Percentiles rank a stretch among this genome's conserved stretches.
Conservation (phyloP, 495 filamentous ascomycete species). For the Letharia columbiana region DNA sequence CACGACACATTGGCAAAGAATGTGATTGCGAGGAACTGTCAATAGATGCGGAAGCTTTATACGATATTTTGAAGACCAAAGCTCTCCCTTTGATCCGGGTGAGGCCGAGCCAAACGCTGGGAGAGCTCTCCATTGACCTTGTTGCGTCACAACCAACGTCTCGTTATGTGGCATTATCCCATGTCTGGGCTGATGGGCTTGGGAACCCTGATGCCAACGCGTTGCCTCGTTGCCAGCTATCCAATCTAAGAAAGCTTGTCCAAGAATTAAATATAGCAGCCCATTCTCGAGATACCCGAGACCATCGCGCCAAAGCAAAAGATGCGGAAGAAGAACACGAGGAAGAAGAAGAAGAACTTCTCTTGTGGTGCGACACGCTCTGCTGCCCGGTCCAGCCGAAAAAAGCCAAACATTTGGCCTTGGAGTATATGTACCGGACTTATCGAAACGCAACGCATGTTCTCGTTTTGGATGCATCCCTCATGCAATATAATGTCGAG, state of each 20-base stretch:
- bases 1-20: constrained; percentile 1
- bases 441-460: constrained; percentile 15
- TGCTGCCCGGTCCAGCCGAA: constrained; percentile 12
- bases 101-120: not conserved
- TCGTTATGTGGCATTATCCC: constrained; percentile 25
- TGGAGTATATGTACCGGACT: constrained; percentile 9
- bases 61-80: not conserved
- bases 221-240: constrained; percentile 18
- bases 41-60: not conserved
- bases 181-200: constrained; percentile 24
- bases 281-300: not conserved
- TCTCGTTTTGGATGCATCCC: constrained; percentile 11
- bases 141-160: constrained; percentile 3
- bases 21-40: constrained; percentile 3
- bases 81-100: constrained; percentile 12
- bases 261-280: not conserved
- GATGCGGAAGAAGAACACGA: not conserved
- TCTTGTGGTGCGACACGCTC: constrained; percentile 20
- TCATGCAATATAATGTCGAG: not conserved
- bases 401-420: constrained; percentile 5
- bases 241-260: not conserved
- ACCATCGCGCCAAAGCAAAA: not conserved
- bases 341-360: not conserved
- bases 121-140: constrained; percentile 6
- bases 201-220: constrained; percentile 18